Percentiles rank a stretch among this genome's conserved stretches.
These are phyloP conservation scores for Blastomyces gilchristii DNA, from an alignment of 2,329 filamentous ascomycete species.

Conservation along the genomic window DNA sequence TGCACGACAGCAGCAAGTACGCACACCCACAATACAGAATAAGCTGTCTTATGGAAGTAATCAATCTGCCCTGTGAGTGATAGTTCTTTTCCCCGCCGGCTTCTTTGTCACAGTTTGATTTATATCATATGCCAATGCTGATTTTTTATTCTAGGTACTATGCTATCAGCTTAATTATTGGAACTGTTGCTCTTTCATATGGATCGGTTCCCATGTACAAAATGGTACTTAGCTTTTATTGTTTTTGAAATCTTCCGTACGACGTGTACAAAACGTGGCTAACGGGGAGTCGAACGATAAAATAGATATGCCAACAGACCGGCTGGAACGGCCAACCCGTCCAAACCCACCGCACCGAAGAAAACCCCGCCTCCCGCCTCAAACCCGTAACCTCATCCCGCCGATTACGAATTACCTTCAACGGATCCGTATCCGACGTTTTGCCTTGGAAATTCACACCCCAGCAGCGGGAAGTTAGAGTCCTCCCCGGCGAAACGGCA, in stretches of 20 bases:
- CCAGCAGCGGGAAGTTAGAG: slow-evolving; percentile 91
- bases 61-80: slow-evolving; percentile 43
- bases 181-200: slow-evolving; percentile 54
- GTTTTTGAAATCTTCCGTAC: not conserved
- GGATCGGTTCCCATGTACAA: slow-evolving; percentile 49
- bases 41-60: slow-evolving; percentile 40
- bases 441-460: slow-evolving; percentile 96
- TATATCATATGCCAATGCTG: slow-evolving; percentile 7
- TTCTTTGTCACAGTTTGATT: not conserved
- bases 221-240: slow-evolving; percentile 29
- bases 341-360: slow-evolving; percentile 59
- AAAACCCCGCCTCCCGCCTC: slow-evolving; percentile 65
- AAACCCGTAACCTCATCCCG: slow-evolving; percentile 69
- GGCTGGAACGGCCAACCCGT: slow-evolving; percentile 89
- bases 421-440: slow-evolving; percentile 86
- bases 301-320: slow-evolving; percentile 42
- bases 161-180: slow-evolving; percentile 51
- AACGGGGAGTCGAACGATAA: not conserved
- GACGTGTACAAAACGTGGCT: not conserved
- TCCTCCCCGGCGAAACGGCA: slow-evolving; percentile 91
- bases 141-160: slow-evolving; percentile 44
- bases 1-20: slow-evolving; percentile 19
- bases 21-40: slow-evolving; percentile 25
- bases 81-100: slow-evolving; percentile 2
- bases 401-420: slow-evolving; percentile 91